phyloP scores from a whole-genome alignment of 2,329 filamentous ascomycete species.

The Ceratocystis harringtonii region DNA sequence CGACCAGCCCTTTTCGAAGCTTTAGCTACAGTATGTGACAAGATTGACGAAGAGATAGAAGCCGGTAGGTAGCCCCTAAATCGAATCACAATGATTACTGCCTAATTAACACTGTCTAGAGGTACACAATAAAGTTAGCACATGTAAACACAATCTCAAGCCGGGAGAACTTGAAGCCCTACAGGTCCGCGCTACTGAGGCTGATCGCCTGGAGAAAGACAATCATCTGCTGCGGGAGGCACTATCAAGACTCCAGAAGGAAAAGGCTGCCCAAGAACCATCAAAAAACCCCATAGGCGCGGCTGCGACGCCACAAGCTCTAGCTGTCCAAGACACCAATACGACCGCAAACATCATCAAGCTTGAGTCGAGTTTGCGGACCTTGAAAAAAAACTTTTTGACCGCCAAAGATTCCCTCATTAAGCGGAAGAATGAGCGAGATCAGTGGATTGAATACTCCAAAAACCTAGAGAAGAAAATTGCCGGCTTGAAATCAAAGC shows the following conservation, averaged over 20 bases:
- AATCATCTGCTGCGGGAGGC: slow-evolving; percentile 29
- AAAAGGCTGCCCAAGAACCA: slow-evolving; percentile 20
- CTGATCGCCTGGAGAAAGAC: slow-evolving; percentile 28
- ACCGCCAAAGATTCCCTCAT: slow-evolving; percentile 27
- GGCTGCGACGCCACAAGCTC: slow-evolving; percentile 8
- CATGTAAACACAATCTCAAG: slow-evolving; percentile 18
- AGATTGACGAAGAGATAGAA: slow-evolving; percentile 27
- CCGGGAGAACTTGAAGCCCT: slow-evolving; percentile 26
- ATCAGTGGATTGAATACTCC: slow-evolving; percentile 33
- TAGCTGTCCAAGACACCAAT: slow-evolving; percentile 5
- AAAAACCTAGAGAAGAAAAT: slow-evolving; percentile 31
- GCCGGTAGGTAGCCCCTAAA: slow-evolving; percentile 23
- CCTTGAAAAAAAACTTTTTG: slow-evolving; percentile 29
- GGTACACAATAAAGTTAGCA: slow-evolving; percentile 19
- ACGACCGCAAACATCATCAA: neutral
- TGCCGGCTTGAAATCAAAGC: slow-evolving; percentile 19
- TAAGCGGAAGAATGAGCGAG: slow-evolving; percentile 29
- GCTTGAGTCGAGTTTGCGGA: neutral
- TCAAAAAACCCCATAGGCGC: neutral
- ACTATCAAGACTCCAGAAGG: slow-evolving; percentile 20
- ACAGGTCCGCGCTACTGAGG: slow-evolving; percentile 23
- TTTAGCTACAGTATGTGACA: slow-evolving; percentile 27
- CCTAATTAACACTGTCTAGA: neutral
- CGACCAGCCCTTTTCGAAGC: slow-evolving; percentile 29
- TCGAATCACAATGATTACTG: neutral